A percentile compares a stretch with the other conserved stretches of the same genome.
These are phyloP conservation scores for Leucosporidium creatinivorum DNA, from an alignment of 768 basidiomycete species.

Conservation along the genomic window DNA sequence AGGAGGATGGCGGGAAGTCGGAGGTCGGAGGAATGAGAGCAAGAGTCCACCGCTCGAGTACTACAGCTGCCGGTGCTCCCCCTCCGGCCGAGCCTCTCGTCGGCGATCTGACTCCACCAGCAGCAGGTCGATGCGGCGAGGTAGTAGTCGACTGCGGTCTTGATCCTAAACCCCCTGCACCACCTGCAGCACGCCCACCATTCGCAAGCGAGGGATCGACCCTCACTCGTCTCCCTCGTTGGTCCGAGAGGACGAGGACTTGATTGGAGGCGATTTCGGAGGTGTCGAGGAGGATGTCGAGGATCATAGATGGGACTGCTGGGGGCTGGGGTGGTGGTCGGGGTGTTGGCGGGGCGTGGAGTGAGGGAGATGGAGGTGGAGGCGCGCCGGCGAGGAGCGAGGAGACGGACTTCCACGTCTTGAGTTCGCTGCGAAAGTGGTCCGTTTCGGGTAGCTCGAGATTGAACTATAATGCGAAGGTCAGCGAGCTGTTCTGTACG, in stretches of 20 bases:
- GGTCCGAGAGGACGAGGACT: conserved; percentile 35
- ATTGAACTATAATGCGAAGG: conserved; percentile 32
- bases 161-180: too few relatives aligned
- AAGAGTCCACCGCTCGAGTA: conserved; percentile 30
- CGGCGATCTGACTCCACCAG: too few relatives aligned
- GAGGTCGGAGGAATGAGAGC: background rate
- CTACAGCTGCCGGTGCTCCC: too few relatives aligned
- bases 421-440: conserved; percentile 31
- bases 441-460: conserved; percentile 35
- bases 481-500: background rate
- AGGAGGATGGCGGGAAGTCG: background rate
- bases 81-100: too few relatives aligned
- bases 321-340: background rate
- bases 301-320: conserved; percentile 23
- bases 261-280: conserved; percentile 32
- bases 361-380: background rate
- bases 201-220: conserved; percentile 14
- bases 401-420: conserved; percentile 33
- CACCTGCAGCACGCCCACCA: background rate
- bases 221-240: conserved; percentile 12
- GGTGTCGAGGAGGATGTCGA: conserved; percentile 35
- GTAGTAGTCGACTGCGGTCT: background rate
- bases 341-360: background rate
- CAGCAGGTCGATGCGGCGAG: too few relatives aligned
- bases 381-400: conserved; percentile 6